These are phyloP conservation scores for Selaginella tamariscina DNA, from an alignment of 75 land plant species.

Conservation along the genomic window DNA sequence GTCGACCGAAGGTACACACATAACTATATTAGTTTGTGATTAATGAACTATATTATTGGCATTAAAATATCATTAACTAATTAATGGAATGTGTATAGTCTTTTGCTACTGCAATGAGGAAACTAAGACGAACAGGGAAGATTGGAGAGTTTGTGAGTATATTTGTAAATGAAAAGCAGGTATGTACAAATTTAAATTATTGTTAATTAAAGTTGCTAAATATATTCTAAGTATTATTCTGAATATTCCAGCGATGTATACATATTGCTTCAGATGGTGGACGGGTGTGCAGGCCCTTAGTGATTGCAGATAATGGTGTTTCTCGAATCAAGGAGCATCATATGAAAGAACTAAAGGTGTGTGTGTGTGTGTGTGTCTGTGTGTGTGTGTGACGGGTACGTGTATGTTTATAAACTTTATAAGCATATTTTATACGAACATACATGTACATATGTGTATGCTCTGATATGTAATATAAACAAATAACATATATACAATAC, in stretches of 20 bases:
- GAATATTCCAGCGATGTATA: constrained; percentile 53
- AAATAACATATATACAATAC: too few species aligned
- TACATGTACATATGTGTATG: too few species aligned
- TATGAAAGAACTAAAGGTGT: constrained; percentile 86
- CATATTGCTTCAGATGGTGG: constrained; percentile 99
- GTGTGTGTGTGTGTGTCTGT: constrained; percentile 33
- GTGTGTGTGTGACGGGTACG: background rate
- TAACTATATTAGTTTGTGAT: background rate
- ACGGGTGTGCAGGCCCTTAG: constrained; percentile 95
- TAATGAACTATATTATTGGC: too few species aligned
- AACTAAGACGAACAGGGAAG: constrained; percentile 68
- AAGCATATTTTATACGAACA: too few species aligned
- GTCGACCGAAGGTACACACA: constrained; percentile 52
- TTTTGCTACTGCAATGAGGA: constrained; percentile 63
- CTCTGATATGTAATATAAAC: too few species aligned
- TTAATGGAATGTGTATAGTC: too few species aligned
- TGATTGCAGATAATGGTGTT: constrained; percentile 89
- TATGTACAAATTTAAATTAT: too few species aligned
- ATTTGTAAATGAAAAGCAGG: constrained; percentile 81
- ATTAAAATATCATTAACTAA: too few species aligned
- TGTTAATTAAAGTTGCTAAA: too few species aligned
- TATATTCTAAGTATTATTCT: background rate
- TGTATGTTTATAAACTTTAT: too few species aligned
- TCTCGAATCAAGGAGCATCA: constrained; percentile 95
- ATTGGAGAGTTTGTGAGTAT: constrained; percentile 95